These are phyloP conservation scores for Primulina eburnea DNA, from an alignment of 257 asterid genomes.

Conservation along the genomic window DNA sequence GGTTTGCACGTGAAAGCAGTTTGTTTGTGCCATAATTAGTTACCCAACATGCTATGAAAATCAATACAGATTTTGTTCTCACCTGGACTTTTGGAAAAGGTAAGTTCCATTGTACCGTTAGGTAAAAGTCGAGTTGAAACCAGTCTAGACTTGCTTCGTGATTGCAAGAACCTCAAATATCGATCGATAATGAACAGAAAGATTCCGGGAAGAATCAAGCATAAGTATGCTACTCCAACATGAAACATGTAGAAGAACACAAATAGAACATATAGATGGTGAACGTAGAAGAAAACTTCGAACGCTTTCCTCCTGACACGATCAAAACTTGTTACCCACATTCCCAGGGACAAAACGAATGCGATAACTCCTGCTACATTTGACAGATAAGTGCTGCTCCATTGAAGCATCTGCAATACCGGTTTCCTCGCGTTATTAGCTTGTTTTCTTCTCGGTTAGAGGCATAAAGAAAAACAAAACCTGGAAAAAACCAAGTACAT, in stretches of 20 bases:
- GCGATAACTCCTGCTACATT: slow-evolving; percentile 62
- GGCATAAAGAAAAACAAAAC: neutral
- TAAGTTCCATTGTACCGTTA: slow-evolving; percentile 51
- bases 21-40: too few relatives aligned
- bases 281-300: slow-evolving; percentile 55
- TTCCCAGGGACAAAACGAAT: slow-evolving; percentile 36
- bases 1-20: too few relatives aligned
- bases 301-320: slow-evolving; percentile 56
- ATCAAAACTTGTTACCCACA: slow-evolving; percentile 51
- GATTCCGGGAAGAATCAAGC: slow-evolving; percentile 65
- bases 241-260: slow-evolving; percentile 63
- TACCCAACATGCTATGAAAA: too few relatives aligned
- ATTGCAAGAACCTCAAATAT: slow-evolving; percentile 55
- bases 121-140: slow-evolving; percentile 55
- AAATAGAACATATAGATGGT: slow-evolving; percentile 46
- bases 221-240: slow-evolving; percentile 58
- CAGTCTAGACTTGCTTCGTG: slow-evolving; percentile 38
- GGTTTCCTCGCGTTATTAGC: neutral
- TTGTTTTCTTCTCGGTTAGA: neutral
- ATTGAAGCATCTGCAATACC: slow-evolving; percentile 48
- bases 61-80: neutral
- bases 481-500: too few relatives aligned
- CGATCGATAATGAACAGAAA: slow-evolving; percentile 62
- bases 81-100: slow-evolving; percentile 67
- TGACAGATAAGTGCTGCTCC: slow-evolving; percentile 55